Evolutionary conservation across 1,139 yeast species (phyloP), one percentile per base, ranked within the genome.

Genomic region (Suzukiozyma palmioleophila): DNA sequence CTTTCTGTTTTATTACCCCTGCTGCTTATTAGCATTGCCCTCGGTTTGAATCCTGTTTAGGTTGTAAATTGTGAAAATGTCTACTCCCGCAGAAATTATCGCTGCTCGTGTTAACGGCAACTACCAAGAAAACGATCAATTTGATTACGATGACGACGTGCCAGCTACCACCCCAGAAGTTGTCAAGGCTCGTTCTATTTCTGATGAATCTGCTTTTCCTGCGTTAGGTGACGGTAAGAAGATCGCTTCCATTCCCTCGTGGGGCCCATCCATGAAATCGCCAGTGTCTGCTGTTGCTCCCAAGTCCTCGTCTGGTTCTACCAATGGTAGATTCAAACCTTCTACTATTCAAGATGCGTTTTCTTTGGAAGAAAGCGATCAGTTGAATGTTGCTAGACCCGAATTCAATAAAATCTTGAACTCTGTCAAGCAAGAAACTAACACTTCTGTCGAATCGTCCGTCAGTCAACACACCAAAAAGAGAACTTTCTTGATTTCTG

Each of bases 401-500:
- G 92, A 84, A 52, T 76, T 83, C 46, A 62, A 79, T 55, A 78
- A 79, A 56, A 75, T 84, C 46, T 69, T 88, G 48, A 70, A 79
- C 37, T 64, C 75, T 37, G 77, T 86, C 52, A 82, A 82, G 59
- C 66, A 79, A 45, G 69, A 69, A 32, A 76, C 84, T 44, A 67
- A 73, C 39, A 87, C 90, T 39, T 76, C 79, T 45, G 79, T 90
- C 47, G 96, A 90, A 59, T 85, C 95, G 44, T 87, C 96, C 39
- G 73, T 89, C 42, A 84, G 95, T 40, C 75, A 77, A 49, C 77
- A 78, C 49, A 81, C 85, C 42, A 87, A 84, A 54, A 81, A 79
- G 56, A 82, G 96, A 64, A 87, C 95, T 25, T 88, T 90, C 54
- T 75, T 92, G 59, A 78, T 92, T 51, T 77, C 84, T 51, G 98